Conservation (phyloP, 2,329 filamentous ascomycete species). For the Pleomassaria siparia region DNA sequence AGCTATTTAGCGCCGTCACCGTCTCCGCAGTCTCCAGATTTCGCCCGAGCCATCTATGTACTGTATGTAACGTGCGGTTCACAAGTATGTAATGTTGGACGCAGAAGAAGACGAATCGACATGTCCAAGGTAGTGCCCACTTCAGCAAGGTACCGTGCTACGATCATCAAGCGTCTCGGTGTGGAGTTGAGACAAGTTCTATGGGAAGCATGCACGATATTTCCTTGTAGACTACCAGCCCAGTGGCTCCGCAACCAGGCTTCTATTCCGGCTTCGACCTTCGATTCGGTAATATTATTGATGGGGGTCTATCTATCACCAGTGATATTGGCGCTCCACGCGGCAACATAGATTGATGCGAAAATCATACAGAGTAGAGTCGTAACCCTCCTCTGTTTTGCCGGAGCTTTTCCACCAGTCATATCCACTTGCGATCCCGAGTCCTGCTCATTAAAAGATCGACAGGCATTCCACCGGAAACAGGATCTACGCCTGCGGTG, state of each 20-base stretch:
- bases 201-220: not conserved
- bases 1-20: slow-evolving; percentile 1
- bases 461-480: slow-evolving; percentile 26
- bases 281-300: slow-evolving; percentile 12
- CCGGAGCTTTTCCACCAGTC: slow-evolving; percentile 34
- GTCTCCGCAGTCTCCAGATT: not conserved
- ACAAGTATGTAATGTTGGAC: not conserved
- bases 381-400: slow-evolving; percentile 31
- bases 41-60: not conserved
- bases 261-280: slow-evolving; percentile 8
- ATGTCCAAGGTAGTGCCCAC: not conserved
- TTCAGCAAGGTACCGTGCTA: not conserved
- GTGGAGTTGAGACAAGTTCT: not conserved
- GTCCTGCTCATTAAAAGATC: slow-evolving; percentile 25
- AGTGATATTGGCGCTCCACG: slow-evolving; percentile 24
- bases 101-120: not conserved
- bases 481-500: slow-evolving; percentile 20
- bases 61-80: slow-evolving; percentile 2
- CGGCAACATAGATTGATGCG: slow-evolving; percentile 19
- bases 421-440: slow-evolving; percentile 17
- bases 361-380: slow-evolving; percentile 15
- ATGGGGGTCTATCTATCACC: slow-evolving; percentile 7
- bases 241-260: slow-evolving; percentile 12
- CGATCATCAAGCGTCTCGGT: not conserved
- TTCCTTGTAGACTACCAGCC: slow-evolving; percentile 5